Conservation (phyloP, 2,329 filamentous ascomycete species). For the Fusarium praegraminearum region DNA sequence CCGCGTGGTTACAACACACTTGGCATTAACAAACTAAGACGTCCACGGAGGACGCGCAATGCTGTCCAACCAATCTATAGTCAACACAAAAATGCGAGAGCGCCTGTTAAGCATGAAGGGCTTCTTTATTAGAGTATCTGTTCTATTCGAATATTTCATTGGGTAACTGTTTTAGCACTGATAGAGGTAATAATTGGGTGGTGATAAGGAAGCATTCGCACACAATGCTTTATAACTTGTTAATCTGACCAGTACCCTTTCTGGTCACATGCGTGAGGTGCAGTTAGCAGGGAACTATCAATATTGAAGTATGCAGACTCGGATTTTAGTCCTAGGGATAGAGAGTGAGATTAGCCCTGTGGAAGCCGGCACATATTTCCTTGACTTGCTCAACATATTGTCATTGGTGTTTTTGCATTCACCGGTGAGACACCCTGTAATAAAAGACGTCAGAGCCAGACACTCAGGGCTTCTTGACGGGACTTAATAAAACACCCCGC, state of each 20-base stretch:
- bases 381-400: not conserved
- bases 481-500: not conserved
- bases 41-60: not conserved
- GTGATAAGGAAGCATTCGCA: not conserved
- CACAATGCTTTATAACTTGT: too few relatives aligned
- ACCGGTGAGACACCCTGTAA: too few relatives aligned
- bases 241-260: too few relatives aligned
- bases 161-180: not conserved
- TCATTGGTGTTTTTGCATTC: not conserved
- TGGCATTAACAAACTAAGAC: not conserved
- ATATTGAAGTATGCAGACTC: too few relatives aligned
- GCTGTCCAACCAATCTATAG: not conserved
- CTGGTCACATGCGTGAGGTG: too few relatives aligned
- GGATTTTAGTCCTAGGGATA: too few relatives aligned
- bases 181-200: not conserved
- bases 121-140: not conserved
- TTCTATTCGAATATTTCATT: not conserved
- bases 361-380: not conserved
- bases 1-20: not conserved
- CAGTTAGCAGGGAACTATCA: too few relatives aligned
- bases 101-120: not conserved
- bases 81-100: not conserved
- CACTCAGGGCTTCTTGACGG: not conserved
- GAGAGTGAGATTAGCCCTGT: too few relatives aligned
- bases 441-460: not conserved